phyloP scores from a whole-genome alignment of 805 yeast genomes.

The Tetrapisispora arboricola region DNA sequence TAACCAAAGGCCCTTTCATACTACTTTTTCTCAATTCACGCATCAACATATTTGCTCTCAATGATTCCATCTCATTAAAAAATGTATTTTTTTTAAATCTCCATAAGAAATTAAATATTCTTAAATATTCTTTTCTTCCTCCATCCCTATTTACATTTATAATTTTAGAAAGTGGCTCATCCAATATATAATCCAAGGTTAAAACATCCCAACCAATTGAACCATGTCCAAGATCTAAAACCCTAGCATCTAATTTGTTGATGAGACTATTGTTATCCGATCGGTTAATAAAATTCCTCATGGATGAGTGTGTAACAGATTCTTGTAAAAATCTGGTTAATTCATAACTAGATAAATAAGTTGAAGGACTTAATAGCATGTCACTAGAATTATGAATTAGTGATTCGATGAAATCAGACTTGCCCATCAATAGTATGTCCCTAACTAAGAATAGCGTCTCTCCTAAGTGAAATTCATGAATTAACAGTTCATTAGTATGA shows the following conservation, averaged over 20 bases:
- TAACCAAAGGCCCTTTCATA: slow-evolving; percentile 18
- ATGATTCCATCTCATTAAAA: slow-evolving; percentile 43
- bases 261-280: slow-evolving; percentile 32
- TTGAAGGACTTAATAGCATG: slow-evolving; percentile 50
- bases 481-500: slow-evolving; percentile 41
- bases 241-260: slow-evolving; percentile 67
- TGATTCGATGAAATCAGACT: slow-evolving; percentile 72
- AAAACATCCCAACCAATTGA: slow-evolving; percentile 87
- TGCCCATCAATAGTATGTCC: slow-evolving; percentile 56
- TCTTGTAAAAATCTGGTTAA: slow-evolving; percentile 55
- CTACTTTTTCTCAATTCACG: slow-evolving; percentile 20
- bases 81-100: slow-evolving; percentile 53
- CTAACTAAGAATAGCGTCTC: slow-evolving; percentile 54
- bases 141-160: slow-evolving; percentile 40
- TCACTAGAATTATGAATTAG: slow-evolving; percentile 46
- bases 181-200: slow-evolving; percentile 64
- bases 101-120: slow-evolving; percentile 82
- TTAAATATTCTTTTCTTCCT: slow-evolving; percentile 50
- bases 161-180: slow-evolving; percentile 43
- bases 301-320: slow-evolving; percentile 47
- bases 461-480: slow-evolving; percentile 38
- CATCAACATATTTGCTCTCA: slow-evolving; percentile 26
- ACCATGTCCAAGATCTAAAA: slow-evolving; percentile 63
- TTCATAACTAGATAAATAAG: slow-evolving; percentile 52
- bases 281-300: slow-evolving; percentile 31